Base-by-base conservation (phyloP, 2,329 filamentous ascomycete genomes). In the Cladobotryum protrusum region DNA sequence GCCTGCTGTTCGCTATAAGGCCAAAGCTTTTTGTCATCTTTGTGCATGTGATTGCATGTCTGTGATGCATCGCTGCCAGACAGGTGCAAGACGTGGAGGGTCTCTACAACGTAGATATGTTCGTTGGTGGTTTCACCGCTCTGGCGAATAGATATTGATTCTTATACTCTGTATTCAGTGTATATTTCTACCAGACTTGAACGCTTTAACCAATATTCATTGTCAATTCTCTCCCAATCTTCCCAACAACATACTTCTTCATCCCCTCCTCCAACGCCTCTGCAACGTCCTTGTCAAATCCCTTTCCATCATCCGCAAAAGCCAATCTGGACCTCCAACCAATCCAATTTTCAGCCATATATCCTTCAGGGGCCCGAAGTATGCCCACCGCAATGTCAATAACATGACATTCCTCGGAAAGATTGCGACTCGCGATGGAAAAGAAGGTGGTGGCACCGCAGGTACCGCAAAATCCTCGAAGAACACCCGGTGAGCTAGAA, bases 401-500 rank as follows among this genome's bases (percentile, higher is more conserved):
- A 9, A 76, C 49, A 37, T 64, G 61, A 49, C 62, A 58, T 19
- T 63, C 56, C n/a, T 62, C 63, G 2, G 54, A 55, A 8, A 62
- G 61, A 5, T 56, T 61, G 35, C 66, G 57, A 0, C 56, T 51
- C 3, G 62, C 61, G 19, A 54, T 53, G 4, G 60, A 58, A 43
- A 59, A 71, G 45, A 76, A 70, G 12, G 72, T 61, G 0, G 69
- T 75, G 3, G 75, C 73, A 2, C 74, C 72, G 44, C 75, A 78
- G 2, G 54, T 60, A 2, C 70, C 67, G 51, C 75, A 78, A 54
- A 77, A 77, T 1, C 66, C 68, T 13, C 72, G 65, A 19, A 63
- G 49, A n/a, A 69, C 67, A 0, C 60, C 62, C 11, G 63, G 56
- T 1, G 70, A 73, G 2, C 70, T 73, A 3, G 53, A 54, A 51